These are phyloP conservation scores for Ustilago hordei DNA, from an alignment of 1,284 basidiomycete genomes.

Conservation along the genomic window DNA sequence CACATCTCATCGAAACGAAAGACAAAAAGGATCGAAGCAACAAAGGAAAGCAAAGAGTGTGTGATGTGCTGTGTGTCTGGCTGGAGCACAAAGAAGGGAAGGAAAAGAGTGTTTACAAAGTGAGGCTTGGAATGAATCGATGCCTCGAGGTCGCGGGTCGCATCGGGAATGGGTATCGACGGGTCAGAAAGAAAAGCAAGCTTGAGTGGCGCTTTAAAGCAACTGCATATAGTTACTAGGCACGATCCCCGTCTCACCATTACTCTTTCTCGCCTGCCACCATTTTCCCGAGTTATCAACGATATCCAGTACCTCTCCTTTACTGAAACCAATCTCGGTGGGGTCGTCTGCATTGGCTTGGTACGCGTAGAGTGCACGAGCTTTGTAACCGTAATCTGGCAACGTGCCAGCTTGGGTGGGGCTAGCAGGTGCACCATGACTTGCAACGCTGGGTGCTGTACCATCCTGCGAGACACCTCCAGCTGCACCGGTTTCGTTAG, in stretches of 20 bases:
- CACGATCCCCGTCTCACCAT: slow-evolving; percentile 81
- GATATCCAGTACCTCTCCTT: slow-evolving; percentile 93
- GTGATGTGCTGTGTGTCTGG: slow-evolving; percentile 2
- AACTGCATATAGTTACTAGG: slow-evolving; percentile 70
- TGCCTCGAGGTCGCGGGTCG: too few species aligned
- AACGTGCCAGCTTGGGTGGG: slow-evolving; percentile 12
- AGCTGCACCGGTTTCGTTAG: neutral
- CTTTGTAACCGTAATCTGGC: slow-evolving; percentile 74
- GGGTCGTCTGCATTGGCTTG: slow-evolving; percentile 92
- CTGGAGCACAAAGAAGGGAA: neutral
- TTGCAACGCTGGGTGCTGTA: slow-evolving; percentile 35
- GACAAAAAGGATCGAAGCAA: neutral
- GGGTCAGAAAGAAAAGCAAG: neutral
- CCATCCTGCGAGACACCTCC: slow-evolving; percentile 28
- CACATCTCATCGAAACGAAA: neutral
- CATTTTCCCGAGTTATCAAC: slow-evolving; percentile 81
- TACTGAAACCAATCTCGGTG: slow-evolving; percentile 92
- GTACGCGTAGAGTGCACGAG: slow-evolving; percentile 89
- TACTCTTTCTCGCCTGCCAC: slow-evolving; percentile 89
- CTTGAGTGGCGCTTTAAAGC: slow-evolving; percentile 27
- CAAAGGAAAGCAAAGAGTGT: neutral
- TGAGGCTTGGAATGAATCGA: too few species aligned
- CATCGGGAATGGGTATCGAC: slow-evolving; percentile 12
- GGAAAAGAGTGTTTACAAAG: too few species aligned
- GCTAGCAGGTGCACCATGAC: slow-evolving; percentile 27